Evolutionary conservation across 306 rosid species (phyloP).

Genomic region (Cercis canadensis): DNA sequence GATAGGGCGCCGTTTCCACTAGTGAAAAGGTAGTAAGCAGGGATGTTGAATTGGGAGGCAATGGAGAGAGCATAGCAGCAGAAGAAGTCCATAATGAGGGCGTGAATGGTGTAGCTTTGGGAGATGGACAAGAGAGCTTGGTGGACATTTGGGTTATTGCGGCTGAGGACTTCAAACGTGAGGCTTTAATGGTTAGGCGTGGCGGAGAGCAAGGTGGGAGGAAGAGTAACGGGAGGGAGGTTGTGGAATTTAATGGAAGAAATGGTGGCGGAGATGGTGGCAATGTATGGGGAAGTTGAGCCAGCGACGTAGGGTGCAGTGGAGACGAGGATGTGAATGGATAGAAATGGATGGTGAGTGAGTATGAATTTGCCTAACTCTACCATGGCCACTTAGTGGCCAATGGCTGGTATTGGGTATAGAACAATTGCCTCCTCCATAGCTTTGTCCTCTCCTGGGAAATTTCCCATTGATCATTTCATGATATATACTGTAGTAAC

Average conservation of each 20-base stretch:
- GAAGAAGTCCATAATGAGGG: conserved; percentile 43
- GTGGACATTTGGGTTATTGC: conserved; percentile 17
- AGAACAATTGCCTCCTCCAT: conserved; percentile 25
- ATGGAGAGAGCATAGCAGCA: conserved; percentile 28
- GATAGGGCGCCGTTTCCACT: conserved; percentile 37
- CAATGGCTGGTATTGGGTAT: conserved; percentile 33
- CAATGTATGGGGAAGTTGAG: conserved; percentile 32
- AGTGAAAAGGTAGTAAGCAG: conserved; percentile 37
- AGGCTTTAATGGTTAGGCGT: conserved; percentile 33
- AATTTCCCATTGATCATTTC: no score
- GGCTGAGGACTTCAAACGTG: conserved; percentile 27
- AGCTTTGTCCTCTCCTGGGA: no score
- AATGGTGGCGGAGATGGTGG: conserved; percentile 35
- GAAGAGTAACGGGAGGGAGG: conserved; percentile 28
- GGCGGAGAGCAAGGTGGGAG: conserved; percentile 2
- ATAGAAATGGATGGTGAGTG: conserved; percentile 20
- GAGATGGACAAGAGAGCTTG: conserved; percentile 10
- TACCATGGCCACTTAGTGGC: conserved; percentile 37
- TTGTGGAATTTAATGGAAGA: conserved; percentile 33
- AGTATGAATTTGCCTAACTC: conserved; percentile 39
- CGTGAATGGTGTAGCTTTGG: conserved; percentile 7
- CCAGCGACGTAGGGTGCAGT: conserved; percentile 37
- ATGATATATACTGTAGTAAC: no score
- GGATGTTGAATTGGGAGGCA: conserved; percentile 30
- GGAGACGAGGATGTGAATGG: conserved; percentile 41